Evolutionary conservation across 164 flowering plant genomes (phyloP), one percentile per base, ranked within the genome.

Genomic region (Umbilicus rupestris): DNA sequence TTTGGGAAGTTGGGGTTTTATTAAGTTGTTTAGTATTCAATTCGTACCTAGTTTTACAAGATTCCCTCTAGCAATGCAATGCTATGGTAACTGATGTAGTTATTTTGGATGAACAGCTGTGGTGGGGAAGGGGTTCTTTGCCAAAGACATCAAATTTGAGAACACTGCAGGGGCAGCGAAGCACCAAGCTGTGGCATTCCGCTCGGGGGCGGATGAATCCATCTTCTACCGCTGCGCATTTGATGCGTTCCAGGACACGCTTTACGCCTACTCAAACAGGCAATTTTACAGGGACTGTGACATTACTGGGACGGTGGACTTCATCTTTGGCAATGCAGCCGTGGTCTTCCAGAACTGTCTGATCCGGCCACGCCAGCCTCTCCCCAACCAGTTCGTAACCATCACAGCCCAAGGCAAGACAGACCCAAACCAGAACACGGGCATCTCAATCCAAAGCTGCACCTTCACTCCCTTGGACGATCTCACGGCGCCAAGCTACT

Each of bases 381-480:
- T 78, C 24, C 0, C 77, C 0, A 78, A 81, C 71, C 97, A 92
- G 63, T 78, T 78, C 74, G 78, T 78, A 77, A 85, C 90, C 60
- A 79, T 92, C 64, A 92, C 96, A 0, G 97, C 97, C 0, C 96
- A 92, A 57, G 97, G 97, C 19, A 86, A 84, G 75, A 81, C 70
- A 10, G 92, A 89, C 66, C 83, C 83, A 0, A 79, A 84, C 59
- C 88, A 84, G 69, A 86, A 80, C 81, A 79, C 88, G 0, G 97
- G 94, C 16, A 82, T 92, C 42, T 78, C 86, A 0, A 84, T 92
- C 68, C 97, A 86, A 26, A 60, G 67, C 22, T 86, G 84, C 58
- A 66, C 30, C 0, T 44, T 92, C n/a, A 16, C 70, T 2, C 73
- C 87, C 0, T 20, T 57, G 1, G 86, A 71, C 17, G 65, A 33